Conservation (phyloP, 768 basidiomycete species). For the Tylopilus sp. region DNA sequence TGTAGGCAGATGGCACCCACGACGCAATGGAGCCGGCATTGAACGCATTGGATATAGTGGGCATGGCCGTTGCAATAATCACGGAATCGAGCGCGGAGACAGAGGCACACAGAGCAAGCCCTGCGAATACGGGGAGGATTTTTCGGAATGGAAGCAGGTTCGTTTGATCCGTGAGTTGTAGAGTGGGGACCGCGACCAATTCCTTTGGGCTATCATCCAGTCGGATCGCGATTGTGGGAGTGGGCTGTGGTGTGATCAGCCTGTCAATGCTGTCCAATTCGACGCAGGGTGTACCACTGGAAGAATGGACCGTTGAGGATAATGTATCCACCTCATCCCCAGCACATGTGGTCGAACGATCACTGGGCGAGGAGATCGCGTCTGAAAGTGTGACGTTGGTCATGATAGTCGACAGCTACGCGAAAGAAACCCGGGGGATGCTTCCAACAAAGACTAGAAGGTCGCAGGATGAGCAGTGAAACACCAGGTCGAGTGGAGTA, state of each 20-base stretch:
- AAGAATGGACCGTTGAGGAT: not conserved
- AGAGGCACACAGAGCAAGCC: slow-evolving; percentile 57
- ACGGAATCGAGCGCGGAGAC: slow-evolving; percentile 68
- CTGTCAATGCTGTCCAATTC: not conserved
- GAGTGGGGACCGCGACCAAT: not conserved
- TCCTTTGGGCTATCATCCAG: not conserved
- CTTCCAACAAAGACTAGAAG: not conserved
- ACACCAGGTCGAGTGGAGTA: not conserved
- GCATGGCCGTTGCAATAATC: slow-evolving; percentile 71
- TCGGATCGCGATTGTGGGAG: slow-evolving; percentile 3
- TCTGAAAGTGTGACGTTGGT: not conserved
- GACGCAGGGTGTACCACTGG: not conserved
- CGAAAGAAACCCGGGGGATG: slow-evolving; percentile 1
- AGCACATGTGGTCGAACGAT: not conserved
- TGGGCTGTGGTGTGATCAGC: slow-evolving; percentile 2
- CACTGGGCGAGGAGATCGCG: not conserved
- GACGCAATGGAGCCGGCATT: slow-evolving; percentile 44
- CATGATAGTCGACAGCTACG: not conserved
- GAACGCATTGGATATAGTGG: slow-evolving; percentile 64
- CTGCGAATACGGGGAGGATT: slow-evolving; percentile 58
- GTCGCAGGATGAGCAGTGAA: not conserved
- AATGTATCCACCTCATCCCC: slow-evolving; percentile 1
- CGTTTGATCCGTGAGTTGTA: slow-evolving; percentile 64
- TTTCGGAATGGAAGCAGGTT: slow-evolving; percentile 67
- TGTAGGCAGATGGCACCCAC: slow-evolving; percentile 73